Evolutionary conservation across 441 rosid species (phyloP), one percentile per base, ranked within the genome.

Genomic region (Adansonia madagascariensis): DNA sequence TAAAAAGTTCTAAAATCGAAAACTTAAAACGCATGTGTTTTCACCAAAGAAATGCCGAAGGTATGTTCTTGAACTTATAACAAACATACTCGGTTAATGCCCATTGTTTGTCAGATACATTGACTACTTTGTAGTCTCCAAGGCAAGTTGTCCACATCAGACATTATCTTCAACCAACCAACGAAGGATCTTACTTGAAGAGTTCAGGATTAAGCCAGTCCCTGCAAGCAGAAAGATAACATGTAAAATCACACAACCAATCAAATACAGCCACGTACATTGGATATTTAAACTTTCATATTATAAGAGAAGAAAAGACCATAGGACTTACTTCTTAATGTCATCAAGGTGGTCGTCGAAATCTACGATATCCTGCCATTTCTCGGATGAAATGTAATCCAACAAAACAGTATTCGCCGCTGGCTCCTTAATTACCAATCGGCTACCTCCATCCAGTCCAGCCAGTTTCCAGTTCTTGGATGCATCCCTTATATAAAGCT

Each of bases 321-420:
- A 3, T 0, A 17, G 56, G 1, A 8, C 94, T 88, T 90, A 93
- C 99, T 86, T 91, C 86, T 90, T 89, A 53, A 94, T 80, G 80
- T 93, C 93, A 69, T 95, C 99, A 44, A 95, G 97, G 85, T 94
- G 99, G 73, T 93, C 98, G 75, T 93, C 97, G 78, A 95, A 86
- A 83, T 95, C 98, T 22, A 90, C 89, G 59, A 95, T 82, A 80
- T 88, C 90, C 79, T 88, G 89, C 95, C 96, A 92, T 84, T 94
- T 95, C 80, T 81, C 86, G 9, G 94, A 87, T 35, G 91, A 82
- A 77, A 95, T 88, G 81, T 84, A 89, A 85, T 94, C 99, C 72
- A 80, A 75, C 59, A 94, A 77, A 71, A 94, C 86, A 77, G 78
- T 69, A 84, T 92, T 95, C 18, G 98, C 97, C 3, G 94, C 87